Conservation (phyloP, 2,329 filamentous ascomycete genomes). For the Apiospora malaysiana region DNA sequence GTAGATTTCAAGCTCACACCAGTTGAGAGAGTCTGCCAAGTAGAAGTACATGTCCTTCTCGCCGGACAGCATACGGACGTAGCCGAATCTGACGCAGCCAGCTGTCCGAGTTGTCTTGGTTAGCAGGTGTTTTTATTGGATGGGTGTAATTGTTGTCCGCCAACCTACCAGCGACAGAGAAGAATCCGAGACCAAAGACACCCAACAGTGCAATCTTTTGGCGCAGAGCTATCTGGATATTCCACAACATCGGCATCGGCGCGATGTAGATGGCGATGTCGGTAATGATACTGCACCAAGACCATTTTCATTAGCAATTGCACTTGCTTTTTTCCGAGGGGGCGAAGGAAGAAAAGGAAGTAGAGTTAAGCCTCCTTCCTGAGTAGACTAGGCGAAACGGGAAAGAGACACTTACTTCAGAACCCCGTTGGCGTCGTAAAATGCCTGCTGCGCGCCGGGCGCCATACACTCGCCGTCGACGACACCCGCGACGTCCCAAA, state of each 20-base stretch:
- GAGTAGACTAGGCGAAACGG: too few species aligned
- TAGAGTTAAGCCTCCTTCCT: not conserved
- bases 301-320: not conserved
- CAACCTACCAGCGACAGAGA: conserved; percentile 24
- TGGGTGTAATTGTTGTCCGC: not conserved
- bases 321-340: too few species aligned
- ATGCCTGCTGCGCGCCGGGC: conserved; percentile 23
- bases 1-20: conserved; percentile 27
- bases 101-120: conserved; percentile 3
- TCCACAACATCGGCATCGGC: conserved; percentile 27
- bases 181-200: conserved; percentile 25
- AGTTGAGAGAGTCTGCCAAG: conserved; percentile 26
- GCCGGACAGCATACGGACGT: conserved; percentile 25
- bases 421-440: conserved; percentile 25
- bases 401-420: not conserved
- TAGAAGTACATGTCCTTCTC: conserved; percentile 26
- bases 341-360: too few species aligned
- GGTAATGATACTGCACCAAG: conserved; percentile 22
- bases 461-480: conserved; percentile 24
- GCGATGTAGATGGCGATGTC: conserved; percentile 26
- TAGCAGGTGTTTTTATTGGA: not conserved
- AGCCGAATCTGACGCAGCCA: conserved; percentile 25
- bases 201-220: conserved; percentile 22
- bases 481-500: conserved; percentile 22
- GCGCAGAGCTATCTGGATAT: conserved; percentile 22